phyloP scores from a whole-genome alignment of 345 rosid species.

The Combretum micranthum region DNA sequence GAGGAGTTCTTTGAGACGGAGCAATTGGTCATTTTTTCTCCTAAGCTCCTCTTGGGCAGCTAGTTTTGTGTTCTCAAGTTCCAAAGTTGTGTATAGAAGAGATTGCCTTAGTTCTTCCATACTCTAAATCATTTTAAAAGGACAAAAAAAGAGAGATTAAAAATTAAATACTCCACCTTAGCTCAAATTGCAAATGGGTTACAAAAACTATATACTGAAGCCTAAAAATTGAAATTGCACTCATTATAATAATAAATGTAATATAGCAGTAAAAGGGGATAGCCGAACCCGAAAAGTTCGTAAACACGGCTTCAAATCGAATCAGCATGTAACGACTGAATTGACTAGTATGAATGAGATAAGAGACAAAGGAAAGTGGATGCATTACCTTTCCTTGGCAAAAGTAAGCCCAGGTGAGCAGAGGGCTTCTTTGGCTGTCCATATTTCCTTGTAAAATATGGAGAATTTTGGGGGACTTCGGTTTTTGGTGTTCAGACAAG shows the following conservation, averaged over 20 bases:
- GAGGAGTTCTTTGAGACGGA: slow-evolving; percentile 53
- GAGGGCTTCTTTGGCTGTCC: slow-evolving; percentile 26
- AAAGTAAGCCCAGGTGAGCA: slow-evolving; percentile 56
- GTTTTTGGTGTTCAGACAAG: background rate
- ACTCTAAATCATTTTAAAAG: slow-evolving; percentile 33
- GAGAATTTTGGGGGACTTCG: background rate
- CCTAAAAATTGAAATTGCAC: background rate
- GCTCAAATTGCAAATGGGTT: background rate
- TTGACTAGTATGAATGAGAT: background rate
- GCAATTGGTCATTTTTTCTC: slow-evolving; percentile 61
- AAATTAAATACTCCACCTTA: background rate
- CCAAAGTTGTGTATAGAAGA: slow-evolving; percentile 57
- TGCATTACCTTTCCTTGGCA: slow-evolving; percentile 52
- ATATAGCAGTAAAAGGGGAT: background rate
- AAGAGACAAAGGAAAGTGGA: background rate
- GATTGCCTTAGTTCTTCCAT: slow-evolving; percentile 70
- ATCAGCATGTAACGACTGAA: no score
- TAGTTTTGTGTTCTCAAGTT: slow-evolving; percentile 71
- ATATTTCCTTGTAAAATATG: slow-evolving; percentile 1
- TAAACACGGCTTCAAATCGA: no score
- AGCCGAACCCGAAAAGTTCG: no score
- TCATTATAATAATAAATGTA: background rate
- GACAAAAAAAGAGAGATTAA: background rate
- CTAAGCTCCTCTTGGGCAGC: slow-evolving; percentile 67
- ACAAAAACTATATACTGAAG: background rate